Base-by-base conservation (phyloP, 495 filamentous ascomycete genomes). In the Darksidea phi region DNA sequence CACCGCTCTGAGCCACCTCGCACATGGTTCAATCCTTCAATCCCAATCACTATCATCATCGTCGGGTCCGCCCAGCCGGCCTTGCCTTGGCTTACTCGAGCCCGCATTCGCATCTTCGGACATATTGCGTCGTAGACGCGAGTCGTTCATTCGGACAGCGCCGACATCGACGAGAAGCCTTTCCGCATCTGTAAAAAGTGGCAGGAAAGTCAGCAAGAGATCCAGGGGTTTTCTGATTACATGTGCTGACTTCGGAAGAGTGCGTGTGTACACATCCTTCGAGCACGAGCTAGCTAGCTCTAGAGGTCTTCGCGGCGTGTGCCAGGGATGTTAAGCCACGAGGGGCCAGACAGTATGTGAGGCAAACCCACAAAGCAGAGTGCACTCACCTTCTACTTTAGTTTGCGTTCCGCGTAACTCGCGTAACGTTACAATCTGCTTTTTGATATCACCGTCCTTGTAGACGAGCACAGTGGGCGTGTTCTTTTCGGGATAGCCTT, bases 401-500 rank as follows among this genome's bases (percentile, higher is more conserved):
- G 89, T 94, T 54, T 78, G 76, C 15, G 79, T 77, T 18, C 92
- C 93, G 10, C 82, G 81, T 37, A 97, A 70, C 63, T 91, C 89
- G 67, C 82, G 83, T 63, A 99, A 77, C 20, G 90, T 96, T 6
- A 99, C 85, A 59, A 95, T 73, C 73, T 97, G 93, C 73, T 82
- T 90, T 68, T 84, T 82, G 53, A 99, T 95, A 74, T 97, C 91
- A 18, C 90, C 91, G 64, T 96, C 88, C 69, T 85, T 85, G 70
- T 97, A 99, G 0, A 95, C 83, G 56, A 99, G 74, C 28, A 99
- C 92, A 6, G 94, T 99, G 8, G 94, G 94, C 48, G 90, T 95
- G 69, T 97, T 97, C 52, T 81, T 80, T 70, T 97, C 95, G 15
- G 94, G 94, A 72, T 97, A 99, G 20, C 88, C 88, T 75, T 97